Evolutionary conservation across 169 alveolate genomes (phyloP).

Genomic region (Plasmodium reichenowi): DNA sequence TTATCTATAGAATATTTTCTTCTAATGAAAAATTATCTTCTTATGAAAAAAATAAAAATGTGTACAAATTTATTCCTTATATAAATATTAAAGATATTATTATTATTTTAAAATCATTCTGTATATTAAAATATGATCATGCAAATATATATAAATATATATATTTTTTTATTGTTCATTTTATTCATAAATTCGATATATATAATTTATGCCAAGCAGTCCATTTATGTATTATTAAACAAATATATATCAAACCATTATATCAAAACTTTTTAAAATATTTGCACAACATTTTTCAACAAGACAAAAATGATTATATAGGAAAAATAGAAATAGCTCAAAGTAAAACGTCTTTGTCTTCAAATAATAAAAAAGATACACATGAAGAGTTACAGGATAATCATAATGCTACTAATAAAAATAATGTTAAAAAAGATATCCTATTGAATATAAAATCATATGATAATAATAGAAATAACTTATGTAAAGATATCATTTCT

Average conservation of each 20-base stretch:
- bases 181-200: conserved; percentile 60
- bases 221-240: conserved; percentile 45
- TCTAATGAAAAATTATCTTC: conserved; percentile 39
- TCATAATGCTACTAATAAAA: not conserved
- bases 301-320: not conserved
- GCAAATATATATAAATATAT: conserved; percentile 59
- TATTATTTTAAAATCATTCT: conserved; percentile 52
- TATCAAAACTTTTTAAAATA: conserved; percentile 39
- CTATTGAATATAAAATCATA: not conserved
- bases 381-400: not conserved
- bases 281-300: conserved; percentile 11
- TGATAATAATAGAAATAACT: not conserved
- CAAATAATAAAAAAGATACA: not conserved
- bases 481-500: not conserved
- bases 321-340: not conserved
- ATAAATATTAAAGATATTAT: conserved; percentile 64
- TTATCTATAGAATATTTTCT: conserved; percentile 67
- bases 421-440: not conserved
- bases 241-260: conserved; percentile 40
- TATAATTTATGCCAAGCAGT: conserved; percentile 41
- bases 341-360: not conserved
- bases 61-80: conserved; percentile 53
- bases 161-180: conserved; percentile 58
- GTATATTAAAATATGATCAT: conserved; percentile 70
- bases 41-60: conserved; percentile 53